Percentiles rank a stretch among this genome's conserved stretches.
phyloP scores from a whole-genome alignment of 805 yeast species.

The Candida succiphila region DNA sequence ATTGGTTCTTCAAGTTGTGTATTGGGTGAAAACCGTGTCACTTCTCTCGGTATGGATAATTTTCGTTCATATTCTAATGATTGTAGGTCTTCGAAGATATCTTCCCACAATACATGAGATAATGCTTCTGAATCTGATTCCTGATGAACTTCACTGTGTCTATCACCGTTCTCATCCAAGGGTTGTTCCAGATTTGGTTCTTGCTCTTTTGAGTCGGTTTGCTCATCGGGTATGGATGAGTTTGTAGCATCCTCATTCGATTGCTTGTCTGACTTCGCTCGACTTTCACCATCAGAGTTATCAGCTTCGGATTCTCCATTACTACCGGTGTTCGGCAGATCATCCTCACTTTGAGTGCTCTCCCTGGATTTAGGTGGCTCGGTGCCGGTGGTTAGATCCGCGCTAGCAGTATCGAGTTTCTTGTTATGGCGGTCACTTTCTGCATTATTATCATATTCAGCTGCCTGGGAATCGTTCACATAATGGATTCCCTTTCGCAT shows the following conservation, averaged over 20 bases:
- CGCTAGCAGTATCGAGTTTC: too few relatives aligned
- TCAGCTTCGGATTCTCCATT: background rate
- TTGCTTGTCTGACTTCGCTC: too few relatives aligned
- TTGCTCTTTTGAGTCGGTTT: too few relatives aligned
- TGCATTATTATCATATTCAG: background rate
- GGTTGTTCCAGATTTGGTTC: too few relatives aligned
- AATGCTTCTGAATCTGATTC: too few relatives aligned
- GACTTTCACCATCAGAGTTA: background rate
- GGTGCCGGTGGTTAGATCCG: too few relatives aligned
- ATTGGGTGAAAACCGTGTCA: background rate
- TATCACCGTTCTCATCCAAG: too few relatives aligned
- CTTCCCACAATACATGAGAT: slow-evolving; percentile 6
- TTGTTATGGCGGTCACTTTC: background rate
- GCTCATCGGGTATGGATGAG: too few relatives aligned
- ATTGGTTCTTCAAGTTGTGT: slow-evolving; percentile 2
- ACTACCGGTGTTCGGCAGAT: background rate
- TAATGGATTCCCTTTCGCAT: slow-evolving; percentile 3
- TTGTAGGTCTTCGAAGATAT: slow-evolving; percentile 6
- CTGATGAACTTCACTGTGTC: too few relatives aligned
- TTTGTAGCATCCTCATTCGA: background rate
- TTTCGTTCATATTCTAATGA: background rate
- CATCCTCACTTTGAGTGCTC: too few relatives aligned
- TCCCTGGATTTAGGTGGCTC: too few relatives aligned
- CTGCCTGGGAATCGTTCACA: too few relatives aligned
- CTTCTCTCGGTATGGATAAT: slow-evolving; percentile 5